Percentiles rank a stretch among this genome's conserved stretches.
Conservation (phyloP, 1,284 basidiomycete species). For the Ustanciosporium gigantosporum region DNA sequence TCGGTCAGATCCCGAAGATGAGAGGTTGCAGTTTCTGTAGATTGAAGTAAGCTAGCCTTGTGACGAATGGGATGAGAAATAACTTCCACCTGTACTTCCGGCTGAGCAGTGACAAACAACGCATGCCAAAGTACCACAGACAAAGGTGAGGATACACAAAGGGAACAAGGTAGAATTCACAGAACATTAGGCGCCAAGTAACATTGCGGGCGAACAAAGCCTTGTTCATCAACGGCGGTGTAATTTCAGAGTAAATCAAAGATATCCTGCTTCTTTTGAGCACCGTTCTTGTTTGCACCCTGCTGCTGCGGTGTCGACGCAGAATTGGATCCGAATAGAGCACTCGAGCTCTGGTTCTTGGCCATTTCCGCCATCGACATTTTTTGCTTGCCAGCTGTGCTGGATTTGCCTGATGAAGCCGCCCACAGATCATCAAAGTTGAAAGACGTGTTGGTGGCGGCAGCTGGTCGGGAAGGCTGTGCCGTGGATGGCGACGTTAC, state of each 20-base stretch:
- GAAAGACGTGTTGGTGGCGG: constrained; percentile 30
- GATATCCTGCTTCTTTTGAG: constrained; percentile 40
- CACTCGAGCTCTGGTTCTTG: constrained; percentile 51
- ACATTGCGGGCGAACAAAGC: no score
- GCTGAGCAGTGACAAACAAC: no score
- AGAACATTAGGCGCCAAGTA: no score
- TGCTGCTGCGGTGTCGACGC: constrained; percentile 13
- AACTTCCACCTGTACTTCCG: no score
- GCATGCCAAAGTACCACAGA: no score
- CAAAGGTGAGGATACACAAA: no score
- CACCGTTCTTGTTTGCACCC: not conserved
- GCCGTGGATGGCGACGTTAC: constrained; percentile 10
- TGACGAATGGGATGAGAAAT: no score
- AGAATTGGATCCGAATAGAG: constrained; percentile 27
- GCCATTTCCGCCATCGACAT: constrained; percentile 61
- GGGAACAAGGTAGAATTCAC: no score
- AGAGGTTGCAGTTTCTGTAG: no score
- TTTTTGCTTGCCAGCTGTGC: constrained; percentile 38
- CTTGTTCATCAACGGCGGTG: no score
- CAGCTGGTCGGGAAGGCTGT: constrained; percentile 8
- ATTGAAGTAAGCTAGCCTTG: no score
- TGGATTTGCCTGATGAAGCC: constrained; percentile 70
- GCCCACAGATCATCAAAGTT: constrained; percentile 88
- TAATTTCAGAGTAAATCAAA: constrained; percentile 53
- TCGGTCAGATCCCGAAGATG: no score